Conservation (phyloP, 179 eudicot genomes). For the Spergularia azorica region DNA sequence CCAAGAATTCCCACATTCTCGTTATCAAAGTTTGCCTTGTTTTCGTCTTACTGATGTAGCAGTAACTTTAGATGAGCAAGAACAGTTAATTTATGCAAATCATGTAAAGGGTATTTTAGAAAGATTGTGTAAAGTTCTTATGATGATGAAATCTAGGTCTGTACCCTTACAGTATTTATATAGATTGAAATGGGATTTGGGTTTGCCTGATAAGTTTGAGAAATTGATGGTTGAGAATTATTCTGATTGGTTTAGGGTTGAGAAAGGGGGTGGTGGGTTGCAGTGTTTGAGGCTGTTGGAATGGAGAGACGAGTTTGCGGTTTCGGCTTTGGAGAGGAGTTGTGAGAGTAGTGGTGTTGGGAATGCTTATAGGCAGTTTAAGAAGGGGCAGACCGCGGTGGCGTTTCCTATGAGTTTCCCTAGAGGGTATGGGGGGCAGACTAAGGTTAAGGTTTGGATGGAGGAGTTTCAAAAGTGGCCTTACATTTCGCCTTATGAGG, state of each 20-base stretch:
- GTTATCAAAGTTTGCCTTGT: conserved; percentile 71
- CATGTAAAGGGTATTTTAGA: conserved; percentile 34
- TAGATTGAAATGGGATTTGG: conserved; percentile 80
- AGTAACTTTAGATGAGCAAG: conserved; percentile 44
- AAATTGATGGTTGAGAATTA: conserved; percentile 42
- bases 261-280: conserved; percentile 49
- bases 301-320: conserved; percentile 66
- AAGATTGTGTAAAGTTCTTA: conserved; percentile 33
- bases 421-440: conserved; percentile 80
- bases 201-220: conserved; percentile 80
- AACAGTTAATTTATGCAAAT: conserved; percentile 32
- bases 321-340: conserved; percentile 62
- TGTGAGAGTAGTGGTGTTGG: conserved; percentile 41
- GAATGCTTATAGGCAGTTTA: conserved; percentile 49
- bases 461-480: conserved; percentile 93
- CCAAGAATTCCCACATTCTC: conserved; percentile 76
- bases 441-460: conserved; percentile 91
- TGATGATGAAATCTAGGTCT: conserved; percentile 39
- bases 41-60: conserved; percentile 68
- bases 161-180: conserved; percentile 32
- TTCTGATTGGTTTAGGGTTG: conserved; percentile 57
- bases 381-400: conserved; percentile 60
- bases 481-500: conserved; percentile 85
- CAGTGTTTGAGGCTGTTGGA: conserved; percentile 50
- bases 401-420: conserved; percentile 81